phyloP scores from a whole-genome alignment of 768 basidiomycete species.

The Piloderma croceum region DNA sequence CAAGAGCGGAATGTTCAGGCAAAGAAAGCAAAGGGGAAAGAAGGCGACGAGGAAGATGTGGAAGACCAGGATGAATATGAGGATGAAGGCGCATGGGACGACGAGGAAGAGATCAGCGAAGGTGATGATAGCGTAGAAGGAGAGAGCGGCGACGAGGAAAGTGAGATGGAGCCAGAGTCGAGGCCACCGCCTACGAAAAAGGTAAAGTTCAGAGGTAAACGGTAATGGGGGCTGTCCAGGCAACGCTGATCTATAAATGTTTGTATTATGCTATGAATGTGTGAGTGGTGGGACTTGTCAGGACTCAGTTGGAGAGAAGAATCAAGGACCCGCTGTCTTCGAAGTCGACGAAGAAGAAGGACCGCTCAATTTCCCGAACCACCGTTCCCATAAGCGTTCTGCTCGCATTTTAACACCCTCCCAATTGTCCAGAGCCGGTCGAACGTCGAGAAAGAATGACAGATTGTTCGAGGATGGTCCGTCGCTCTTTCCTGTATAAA shows the following conservation, averaged over 20 bases:
- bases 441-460: constrained; percentile 90
- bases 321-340: background rate
- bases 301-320: background rate
- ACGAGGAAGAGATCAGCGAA: constrained; percentile 61
- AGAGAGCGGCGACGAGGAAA: constrained; percentile 34
- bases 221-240: constrained; percentile 26
- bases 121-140: constrained; percentile 40
- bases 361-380: background rate
- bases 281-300: no score
- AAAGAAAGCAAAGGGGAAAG: constrained; percentile 53
- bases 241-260: background rate
- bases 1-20: constrained; percentile 87
- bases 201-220: constrained; percentile 43
- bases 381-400: constrained; percentile 41
- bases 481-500: constrained; percentile 77
- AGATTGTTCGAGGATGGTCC: constrained; percentile 44
- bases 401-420: constrained; percentile 86
- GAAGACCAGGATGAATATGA: constrained; percentile 15
- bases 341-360: background rate
- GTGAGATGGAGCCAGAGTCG: constrained; percentile 43
- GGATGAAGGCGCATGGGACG: constrained; percentile 41
- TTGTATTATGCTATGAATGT: background rate
- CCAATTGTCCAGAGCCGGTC: constrained; percentile 92
- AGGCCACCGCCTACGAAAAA: constrained; percentile 49
- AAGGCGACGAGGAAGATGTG: constrained; percentile 25